Conservation (phyloP, 2,329 filamentous ascomycete genomes). For the Curvularia sp. region DNA sequence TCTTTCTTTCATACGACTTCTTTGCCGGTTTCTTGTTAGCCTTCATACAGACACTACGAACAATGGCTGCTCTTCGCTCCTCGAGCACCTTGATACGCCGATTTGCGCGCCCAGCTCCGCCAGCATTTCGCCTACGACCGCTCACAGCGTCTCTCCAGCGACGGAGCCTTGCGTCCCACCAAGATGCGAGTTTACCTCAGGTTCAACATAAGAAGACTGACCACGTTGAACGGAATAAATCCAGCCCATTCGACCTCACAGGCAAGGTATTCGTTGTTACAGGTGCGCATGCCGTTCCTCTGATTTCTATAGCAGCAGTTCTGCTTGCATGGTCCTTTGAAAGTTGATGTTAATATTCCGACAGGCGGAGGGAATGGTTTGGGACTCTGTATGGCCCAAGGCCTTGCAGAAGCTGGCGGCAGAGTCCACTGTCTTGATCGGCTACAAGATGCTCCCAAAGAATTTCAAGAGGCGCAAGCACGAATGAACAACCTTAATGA, state of each 20-base stretch:
- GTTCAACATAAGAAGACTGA: slow-evolving; percentile 32
- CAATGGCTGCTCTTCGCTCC: slow-evolving; percentile 23
- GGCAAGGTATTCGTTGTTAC: slow-evolving; percentile 59
- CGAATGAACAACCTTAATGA: slow-evolving; percentile 67
- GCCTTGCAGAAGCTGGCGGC: slow-evolving; percentile 76
- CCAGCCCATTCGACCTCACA: slow-evolving; percentile 40
- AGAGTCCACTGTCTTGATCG: slow-evolving; percentile 72
- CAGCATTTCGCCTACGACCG: slow-evolving; percentile 13
- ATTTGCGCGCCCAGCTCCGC: slow-evolving; percentile 13
- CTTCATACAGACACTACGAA: neutral
- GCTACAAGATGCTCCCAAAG: slow-evolving; percentile 61
- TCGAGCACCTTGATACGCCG: slow-evolving; percentile 16
- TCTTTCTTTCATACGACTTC: neutral
- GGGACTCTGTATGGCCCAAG: slow-evolving; percentile 74
- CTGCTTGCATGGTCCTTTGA: slow-evolving; percentile 38
- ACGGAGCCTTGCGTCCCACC: slow-evolving; percentile 19
- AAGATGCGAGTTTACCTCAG: slow-evolving; percentile 20
- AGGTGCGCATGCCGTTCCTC: slow-evolving; percentile 68
- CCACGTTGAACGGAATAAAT: slow-evolving; percentile 25
- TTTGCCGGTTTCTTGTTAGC: neutral
- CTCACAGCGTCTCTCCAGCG: slow-evolving; percentile 12
- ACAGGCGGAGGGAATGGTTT: slow-evolving; percentile 74
- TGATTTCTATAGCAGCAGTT: slow-evolving; percentile 46
- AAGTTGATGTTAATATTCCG: slow-evolving; percentile 18
- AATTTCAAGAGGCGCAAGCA: slow-evolving; percentile 69